A percentile compares a stretch with the other conserved stretches of the same genome.
phyloP scores from a whole-genome alignment of 257 asterid species.

The Ilex asprella region DNA sequence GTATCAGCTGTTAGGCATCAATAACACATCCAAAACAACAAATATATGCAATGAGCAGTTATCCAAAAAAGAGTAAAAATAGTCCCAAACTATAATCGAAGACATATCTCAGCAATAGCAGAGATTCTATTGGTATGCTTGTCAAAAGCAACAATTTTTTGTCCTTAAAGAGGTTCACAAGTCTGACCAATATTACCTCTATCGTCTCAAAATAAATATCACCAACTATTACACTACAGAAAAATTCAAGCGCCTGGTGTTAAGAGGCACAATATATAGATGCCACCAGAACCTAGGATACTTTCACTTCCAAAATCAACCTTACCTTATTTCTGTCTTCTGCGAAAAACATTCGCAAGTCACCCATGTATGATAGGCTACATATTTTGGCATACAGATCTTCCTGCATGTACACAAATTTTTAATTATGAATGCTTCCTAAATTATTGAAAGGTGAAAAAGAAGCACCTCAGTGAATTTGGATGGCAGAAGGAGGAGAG shows the following conservation, averaged over 20 bases:
- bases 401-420: slow-evolving; percentile 45
- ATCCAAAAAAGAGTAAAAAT: neutral
- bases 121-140: too few relatives aligned
- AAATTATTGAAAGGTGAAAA: slow-evolving; percentile 11
- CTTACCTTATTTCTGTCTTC: slow-evolving; percentile 86
- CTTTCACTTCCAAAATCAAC: neutral
- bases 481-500: slow-evolving; percentile 87
- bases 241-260: slow-evolving; percentile 1
- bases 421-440: slow-evolving; percentile 7
- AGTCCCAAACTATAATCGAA: neutral
- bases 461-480: slow-evolving; percentile 61
- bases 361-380: slow-evolving; percentile 86
- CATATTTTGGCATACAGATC: slow-evolving; percentile 77
- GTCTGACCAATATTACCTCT: too few relatives aligned
- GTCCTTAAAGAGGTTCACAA: too few relatives aligned
- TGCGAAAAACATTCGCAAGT: slow-evolving; percentile 83
- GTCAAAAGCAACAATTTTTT: too few relatives aligned
- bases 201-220: too few relatives aligned
- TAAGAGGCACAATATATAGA: neutral
- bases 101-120: neutral
- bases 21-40: neutral
- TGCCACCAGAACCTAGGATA: neutral
- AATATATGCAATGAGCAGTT: neutral
- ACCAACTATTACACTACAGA: too few relatives aligned
- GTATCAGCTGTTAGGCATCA: too few relatives aligned